Evolutionary conservation across 768 basidiomycete species (phyloP).

Genomic region (Rubroboletus satanas): DNA sequence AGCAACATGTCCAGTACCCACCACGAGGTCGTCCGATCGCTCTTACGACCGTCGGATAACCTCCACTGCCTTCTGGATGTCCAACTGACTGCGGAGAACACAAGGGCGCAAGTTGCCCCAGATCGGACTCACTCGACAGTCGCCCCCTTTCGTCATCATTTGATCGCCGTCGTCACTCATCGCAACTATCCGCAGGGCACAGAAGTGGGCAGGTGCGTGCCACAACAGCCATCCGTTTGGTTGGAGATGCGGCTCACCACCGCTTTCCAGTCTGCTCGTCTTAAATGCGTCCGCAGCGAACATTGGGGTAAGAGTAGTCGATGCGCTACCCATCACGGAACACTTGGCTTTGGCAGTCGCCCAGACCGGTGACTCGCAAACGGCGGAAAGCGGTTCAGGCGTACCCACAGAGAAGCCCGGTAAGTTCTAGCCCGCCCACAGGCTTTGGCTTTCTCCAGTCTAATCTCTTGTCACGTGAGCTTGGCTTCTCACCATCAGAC

Average conservation of each 20-base stretch:
- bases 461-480: slow-evolving; percentile 34
- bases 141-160: neutral
- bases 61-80: slow-evolving; percentile 43
- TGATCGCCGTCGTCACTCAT: slow-evolving; percentile 50
- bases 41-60: slow-evolving; percentile 43
- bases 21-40: slow-evolving; percentile 13
- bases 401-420: slow-evolving; percentile 39
- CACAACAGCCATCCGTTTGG: neutral
- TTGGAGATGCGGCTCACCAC: slow-evolving; percentile 1
- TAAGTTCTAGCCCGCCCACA: slow-evolving; percentile 20
- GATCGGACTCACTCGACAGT: neutral
- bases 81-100: slow-evolving; percentile 16
- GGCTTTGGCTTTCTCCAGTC: neutral
- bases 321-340: slow-evolving; percentile 48
- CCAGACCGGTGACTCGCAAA: slow-evolving; percentile 43
- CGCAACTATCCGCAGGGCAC: slow-evolving; percentile 37
- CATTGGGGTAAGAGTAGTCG: slow-evolving; percentile 2
- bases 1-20: slow-evolving; percentile 4
- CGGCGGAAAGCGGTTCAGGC: slow-evolving; percentile 19
- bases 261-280: slow-evolving; percentile 18
- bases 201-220: slow-evolving; percentile 56
- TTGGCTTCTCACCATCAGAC: slow-evolving; percentile 50
- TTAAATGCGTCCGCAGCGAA: slow-evolving; percentile 1
- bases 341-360: slow-evolving; percentile 54
- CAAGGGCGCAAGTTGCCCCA: neutral